Conservation (phyloP, 2,329 filamentous ascomycete genomes). For the Trichothecium sympodiale region DNA sequence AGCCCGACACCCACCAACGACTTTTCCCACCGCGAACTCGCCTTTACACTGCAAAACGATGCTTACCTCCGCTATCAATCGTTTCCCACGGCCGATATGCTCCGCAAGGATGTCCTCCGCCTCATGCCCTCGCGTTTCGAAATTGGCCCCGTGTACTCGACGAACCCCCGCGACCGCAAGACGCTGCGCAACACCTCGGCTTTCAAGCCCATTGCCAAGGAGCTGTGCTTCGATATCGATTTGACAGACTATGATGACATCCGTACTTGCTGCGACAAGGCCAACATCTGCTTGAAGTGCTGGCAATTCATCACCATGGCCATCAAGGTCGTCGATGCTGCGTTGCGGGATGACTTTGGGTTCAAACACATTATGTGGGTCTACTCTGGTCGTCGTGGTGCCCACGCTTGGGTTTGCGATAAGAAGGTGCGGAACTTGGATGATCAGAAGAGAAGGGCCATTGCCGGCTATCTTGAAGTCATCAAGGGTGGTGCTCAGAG, state of each 20-base stretch:
- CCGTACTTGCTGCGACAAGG: constrained; percentile 85
- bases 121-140: constrained; percentile 91
- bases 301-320: constrained; percentile 98
- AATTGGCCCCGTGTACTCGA: constrained; percentile 93
- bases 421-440: constrained; percentile 74
- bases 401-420: constrained; percentile 97
- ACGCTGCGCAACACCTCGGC: constrained; percentile 66
- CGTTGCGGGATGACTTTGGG: constrained; percentile 86
- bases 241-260: constrained; percentile 98
- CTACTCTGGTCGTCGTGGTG: constrained; percentile 91
- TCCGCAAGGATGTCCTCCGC: constrained; percentile 83
- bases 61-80: constrained; percentile 87
- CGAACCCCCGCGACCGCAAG: constrained; percentile 90
- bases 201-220: constrained; percentile 82
- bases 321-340: constrained; percentile 82
- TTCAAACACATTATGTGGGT: constrained; percentile 98
- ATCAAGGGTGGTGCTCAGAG: constrained; percentile 77
- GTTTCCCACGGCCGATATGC: constrained; percentile 43
- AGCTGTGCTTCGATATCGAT: constrained; percentile 98
- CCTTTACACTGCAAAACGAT: constrained; percentile 87
- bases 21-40: constrained; percentile 90
- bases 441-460: constrained; percentile 72
- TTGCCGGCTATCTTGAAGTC: constrained; percentile 83
- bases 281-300: constrained; percentile 87
- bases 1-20: constrained; percentile 75